Evolutionary conservation across 2,329 filamentous ascomycete species (phyloP), one percentile per base, ranked within the genome.

Genomic region (Immersiporthe knoxdaviesiana): DNA sequence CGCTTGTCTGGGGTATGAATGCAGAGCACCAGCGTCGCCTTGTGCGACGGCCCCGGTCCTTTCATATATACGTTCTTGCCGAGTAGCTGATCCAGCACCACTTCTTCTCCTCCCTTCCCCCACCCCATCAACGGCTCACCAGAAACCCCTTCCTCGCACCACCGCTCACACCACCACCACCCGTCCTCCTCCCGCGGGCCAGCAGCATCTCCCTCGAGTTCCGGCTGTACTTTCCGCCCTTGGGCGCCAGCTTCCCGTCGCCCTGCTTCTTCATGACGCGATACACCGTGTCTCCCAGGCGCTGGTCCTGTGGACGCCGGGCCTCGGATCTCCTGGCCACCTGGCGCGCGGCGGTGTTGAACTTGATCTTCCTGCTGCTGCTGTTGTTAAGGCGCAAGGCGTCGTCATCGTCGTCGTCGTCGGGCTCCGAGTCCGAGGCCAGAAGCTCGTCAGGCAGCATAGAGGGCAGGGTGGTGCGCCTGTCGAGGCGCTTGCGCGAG

Each of bases 381-480:
- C n/a, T n/a, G n/a, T n/a, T n/a, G n/a, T n/a, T n/a, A n/a, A 63
- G 68, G 21, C 72, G 68, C 35, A 72, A 73, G 41, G 72, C 70
- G 27, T 71, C 73, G n/a, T 72, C 72, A 39, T 72, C 73, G 4
- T 73, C 74, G 7, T 74, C 73, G 3, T 73, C 73, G 27, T 81
- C 80, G 63, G 78, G 78, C 30, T 85, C 83, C 58, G 80, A 80
- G 59, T 84, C 83, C 1, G 85, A 86, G 71, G 87, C 85, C 39
- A 89, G 80, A 70, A 87, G 82, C 72, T 87, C 85, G 41, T 80
- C 82, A 0, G 87, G 86, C 1, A 89, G 81, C 14, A 85, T 75
- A 52, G 81, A 78, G 1, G 85, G 84, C 2, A 84, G 74, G 7
- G 76, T 72, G n/a, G 47, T 52, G 65, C 74, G 71, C 72, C 78